Evolutionary conservation across 1,139 yeast genomes (phyloP).

Genomic region (Spathaspora sp.): DNA sequence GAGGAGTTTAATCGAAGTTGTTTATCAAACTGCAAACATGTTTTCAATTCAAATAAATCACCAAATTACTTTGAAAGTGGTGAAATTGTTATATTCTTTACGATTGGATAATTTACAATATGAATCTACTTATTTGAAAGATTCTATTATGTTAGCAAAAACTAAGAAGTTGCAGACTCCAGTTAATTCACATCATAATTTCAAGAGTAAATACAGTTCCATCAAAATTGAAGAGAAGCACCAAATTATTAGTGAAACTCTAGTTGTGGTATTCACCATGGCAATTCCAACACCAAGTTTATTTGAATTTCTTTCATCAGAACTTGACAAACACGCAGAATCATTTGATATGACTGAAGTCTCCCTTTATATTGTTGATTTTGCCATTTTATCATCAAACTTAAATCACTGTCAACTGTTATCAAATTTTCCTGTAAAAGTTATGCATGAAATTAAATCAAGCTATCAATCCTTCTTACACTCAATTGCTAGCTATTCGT

Average conservation of each 20-base stretch:
- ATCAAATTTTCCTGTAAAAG: neutral
- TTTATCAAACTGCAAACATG: slow-evolving; percentile 3
- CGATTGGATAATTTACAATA: neutral
- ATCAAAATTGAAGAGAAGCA: neutral
- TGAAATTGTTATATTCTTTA: slow-evolving; percentile 1
- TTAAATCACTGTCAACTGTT: neutral
- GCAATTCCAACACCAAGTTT: neutral
- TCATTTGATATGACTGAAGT: neutral
- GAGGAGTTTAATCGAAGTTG: neutral
- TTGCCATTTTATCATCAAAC: neutral
- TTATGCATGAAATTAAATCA: neutral
- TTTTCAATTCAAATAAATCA: slow-evolving; percentile 3
- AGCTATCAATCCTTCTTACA: slow-evolving; percentile 2
- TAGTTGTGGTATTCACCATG: neutral
- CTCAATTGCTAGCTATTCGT: too few species aligned
- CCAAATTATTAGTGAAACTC: neutral
- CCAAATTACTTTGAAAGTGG: slow-evolving; percentile 1
- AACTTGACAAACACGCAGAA: neutral
- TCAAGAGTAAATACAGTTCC: neutral
- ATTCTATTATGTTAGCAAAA: neutral
- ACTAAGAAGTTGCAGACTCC: neutral
- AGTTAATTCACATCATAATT: too few species aligned
- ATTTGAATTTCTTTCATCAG: neutral
- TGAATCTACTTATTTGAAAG: neutral
- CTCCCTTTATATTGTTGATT: neutral